Base-by-base conservation (phyloP, 2,329 filamentous ascomycete species). In the Fusarium nanum region DNA sequence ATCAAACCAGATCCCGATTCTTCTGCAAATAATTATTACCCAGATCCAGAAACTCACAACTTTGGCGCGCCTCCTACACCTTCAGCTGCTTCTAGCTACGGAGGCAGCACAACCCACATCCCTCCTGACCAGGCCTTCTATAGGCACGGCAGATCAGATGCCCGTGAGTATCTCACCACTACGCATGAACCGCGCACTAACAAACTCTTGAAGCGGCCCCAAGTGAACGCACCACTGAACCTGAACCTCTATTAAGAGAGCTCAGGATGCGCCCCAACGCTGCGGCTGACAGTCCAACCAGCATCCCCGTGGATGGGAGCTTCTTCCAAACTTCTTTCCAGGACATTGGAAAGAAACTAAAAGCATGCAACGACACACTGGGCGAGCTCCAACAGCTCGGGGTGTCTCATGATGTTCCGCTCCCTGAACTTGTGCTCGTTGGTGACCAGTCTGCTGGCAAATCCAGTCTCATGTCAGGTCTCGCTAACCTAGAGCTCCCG, bases 381-480 rank as follows among this genome's bases (percentile, higher is more conserved):
- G 88, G 87, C 5, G 87, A 91, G 49, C 85, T 97, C 0, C 88
- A 93, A 53, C 85, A 89, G 8, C 85, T 95, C 0, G 92, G 92
- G 0, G 89, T 97, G 1, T 89, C 92, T 52, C 88, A 92, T 20
- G 87, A 89, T 7, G 87, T 93, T 0, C 87, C 88, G 0, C 82
- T 97, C 0, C 93, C 94, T 0, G 93, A 93, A 71, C 89, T 97
- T 12, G 92, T 95, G 8, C 87, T 97, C 0, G 89, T 97, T 0
- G 94, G 94, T 0, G 93, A 97, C 50, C 94, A 97, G 75, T 92
- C 89, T 1, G 91, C 93, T 0, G 94, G 94, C 0, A 97, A 97
- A 76, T 93, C 90, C 0, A 93, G 83, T 28, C 75, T 87, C 7
- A 87, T 87, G 86, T 89, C 89, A 14, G 89, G 87, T 0, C 86